Conservation (phyloP, 2,329 filamentous ascomycete genomes). For the Magnaporthiopsis poae region DNA sequence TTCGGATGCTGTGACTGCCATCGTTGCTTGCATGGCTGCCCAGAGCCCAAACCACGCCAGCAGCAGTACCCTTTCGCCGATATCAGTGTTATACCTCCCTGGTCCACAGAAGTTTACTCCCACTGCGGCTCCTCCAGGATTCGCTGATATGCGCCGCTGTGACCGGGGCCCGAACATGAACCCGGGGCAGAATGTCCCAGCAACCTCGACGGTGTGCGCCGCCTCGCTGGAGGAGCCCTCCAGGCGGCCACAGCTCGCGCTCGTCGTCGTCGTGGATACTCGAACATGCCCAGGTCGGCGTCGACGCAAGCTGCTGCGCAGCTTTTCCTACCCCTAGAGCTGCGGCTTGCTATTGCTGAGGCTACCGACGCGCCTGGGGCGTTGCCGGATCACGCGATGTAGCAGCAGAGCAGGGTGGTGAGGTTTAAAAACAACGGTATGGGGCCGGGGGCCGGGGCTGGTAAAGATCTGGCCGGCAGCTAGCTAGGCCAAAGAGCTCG, state of each 20-base stretch:
- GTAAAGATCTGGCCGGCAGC: too few species aligned
- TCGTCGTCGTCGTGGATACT: constrained; percentile 37
- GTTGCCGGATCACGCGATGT: constrained; percentile 31
- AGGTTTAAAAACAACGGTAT: constrained; percentile 40
- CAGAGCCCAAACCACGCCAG: neutral
- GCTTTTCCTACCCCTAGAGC: constrained; percentile 29
- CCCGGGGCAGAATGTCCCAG: constrained; percentile 36
- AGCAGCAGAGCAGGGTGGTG: constrained; percentile 22
- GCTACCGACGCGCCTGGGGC: constrained; percentile 24
- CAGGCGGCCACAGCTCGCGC: constrained; percentile 41
- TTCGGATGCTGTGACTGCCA: neutral
- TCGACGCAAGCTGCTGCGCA: constrained; percentile 36
- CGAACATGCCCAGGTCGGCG: constrained; percentile 39
- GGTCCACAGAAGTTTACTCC: neutral
- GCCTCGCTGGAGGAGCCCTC: constrained; percentile 31
- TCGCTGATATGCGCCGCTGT: too few species aligned
- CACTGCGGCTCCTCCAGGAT: neutral
- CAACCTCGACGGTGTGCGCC: constrained; percentile 35
- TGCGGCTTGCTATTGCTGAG: neutral
- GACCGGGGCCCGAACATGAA: constrained; percentile 14
- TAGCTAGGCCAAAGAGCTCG: constrained; percentile 40
- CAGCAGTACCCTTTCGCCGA: too few species aligned
- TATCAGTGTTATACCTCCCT: neutral
- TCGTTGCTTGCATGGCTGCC: neutral
- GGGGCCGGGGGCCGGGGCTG: constrained; percentile 42